These are phyloP conservation scores for Ogataea nonfermentans DNA, from an alignment of 805 yeast species.

Conservation along the genomic window DNA sequence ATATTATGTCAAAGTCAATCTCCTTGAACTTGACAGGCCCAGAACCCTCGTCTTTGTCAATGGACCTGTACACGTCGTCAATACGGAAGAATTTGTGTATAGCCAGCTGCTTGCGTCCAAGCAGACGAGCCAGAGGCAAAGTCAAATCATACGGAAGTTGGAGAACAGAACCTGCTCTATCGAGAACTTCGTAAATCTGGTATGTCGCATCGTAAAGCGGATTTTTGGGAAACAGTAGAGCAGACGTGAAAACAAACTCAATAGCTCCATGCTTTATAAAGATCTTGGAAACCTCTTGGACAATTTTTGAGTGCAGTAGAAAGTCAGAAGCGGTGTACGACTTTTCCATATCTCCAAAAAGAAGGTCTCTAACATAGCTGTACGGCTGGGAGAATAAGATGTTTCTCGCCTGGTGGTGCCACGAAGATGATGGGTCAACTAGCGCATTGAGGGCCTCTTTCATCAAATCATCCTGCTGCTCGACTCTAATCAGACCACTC, in stretches of 20 bases:
- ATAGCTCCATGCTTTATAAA: slow-evolving; percentile 86
- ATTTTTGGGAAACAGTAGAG: slow-evolving; percentile 77
- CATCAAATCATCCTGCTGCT: slow-evolving; percentile 85
- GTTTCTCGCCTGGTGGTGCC: slow-evolving; percentile 90
- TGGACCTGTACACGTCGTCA: slow-evolving; percentile 79
- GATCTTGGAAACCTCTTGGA: slow-evolving; percentile 56
- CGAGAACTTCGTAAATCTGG: slow-evolving; percentile 76
- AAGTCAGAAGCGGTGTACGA: slow-evolving; percentile 41
- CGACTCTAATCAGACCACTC: slow-evolving; percentile 83
- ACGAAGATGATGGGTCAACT: slow-evolving; percentile 87
- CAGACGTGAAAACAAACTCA: slow-evolving; percentile 56
- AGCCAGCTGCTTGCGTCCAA: slow-evolving; percentile 61
- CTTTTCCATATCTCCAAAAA: slow-evolving; percentile 58
- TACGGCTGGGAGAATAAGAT: slow-evolving; percentile 84
- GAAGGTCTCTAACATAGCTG: slow-evolving; percentile 76
- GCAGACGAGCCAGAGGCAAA: slow-evolving; percentile 80
- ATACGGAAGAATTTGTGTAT: slow-evolving; percentile 66
- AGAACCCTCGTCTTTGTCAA: slow-evolving; percentile 53
- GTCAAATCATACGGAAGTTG: slow-evolving; percentile 90
- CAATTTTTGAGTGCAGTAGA: slow-evolving; percentile 57
- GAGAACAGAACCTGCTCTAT: slow-evolving; percentile 80
- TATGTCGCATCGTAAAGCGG: slow-evolving; percentile 64
- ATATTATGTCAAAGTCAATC: slow-evolving; percentile 79
- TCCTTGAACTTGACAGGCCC: slow-evolving; percentile 79
- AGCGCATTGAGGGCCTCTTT: slow-evolving; percentile 83